Evolutionary conservation across 2,329 filamentous ascomycete genomes (phyloP), one percentile per base, ranked within the genome.

Genomic region (Sporothrix globosa): DNA sequence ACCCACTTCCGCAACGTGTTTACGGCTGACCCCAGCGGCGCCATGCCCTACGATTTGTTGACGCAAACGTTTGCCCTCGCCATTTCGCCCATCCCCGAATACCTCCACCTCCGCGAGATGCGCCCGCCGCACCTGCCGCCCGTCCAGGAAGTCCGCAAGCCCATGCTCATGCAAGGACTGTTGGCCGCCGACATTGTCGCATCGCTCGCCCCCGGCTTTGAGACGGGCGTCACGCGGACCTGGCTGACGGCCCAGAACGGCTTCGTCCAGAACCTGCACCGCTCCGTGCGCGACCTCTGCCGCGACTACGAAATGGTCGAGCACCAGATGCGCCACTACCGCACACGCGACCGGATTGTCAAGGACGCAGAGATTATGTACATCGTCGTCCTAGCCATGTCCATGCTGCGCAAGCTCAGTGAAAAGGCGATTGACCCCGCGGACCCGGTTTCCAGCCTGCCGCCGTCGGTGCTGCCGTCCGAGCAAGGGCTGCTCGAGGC

Each of bases 131-230:
- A 86, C 71, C 79, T 90, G 34, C 81, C 91, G 0, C 86, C 89
- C 0, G 85, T 93, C 5, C 87, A 96, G 5, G 93, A 97, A 78
- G 88, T 88, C 4, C 89, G 96, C 70, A 97, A 97, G 79, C 91
- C 96, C 0, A 90, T 93, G 76, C 82, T 99, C 13, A 96, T 97
- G 86, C 96, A 99, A 80, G 94, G 93, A 1, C 87, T 98, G 75
- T 84, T 98, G 6, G 92, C 93, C 1, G 94, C 93, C 0, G 94
- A 98, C 75, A 96, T 98, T 67, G 82, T 98, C 3, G 89, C 93
- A 0, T 90, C 90, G 11, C 83, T 97, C 14, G 85, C 86, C 0
- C 88, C 88, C 1, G 76, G 75, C 0, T 74, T 88, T n/a, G 93
- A 96, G 74, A 86, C 86, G 19, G 86, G 88, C 4, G 81, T 97